Evolutionary conservation across 2,329 filamentous ascomycete genomes (phyloP).

Genomic region (Dothistroma pini): DNA sequence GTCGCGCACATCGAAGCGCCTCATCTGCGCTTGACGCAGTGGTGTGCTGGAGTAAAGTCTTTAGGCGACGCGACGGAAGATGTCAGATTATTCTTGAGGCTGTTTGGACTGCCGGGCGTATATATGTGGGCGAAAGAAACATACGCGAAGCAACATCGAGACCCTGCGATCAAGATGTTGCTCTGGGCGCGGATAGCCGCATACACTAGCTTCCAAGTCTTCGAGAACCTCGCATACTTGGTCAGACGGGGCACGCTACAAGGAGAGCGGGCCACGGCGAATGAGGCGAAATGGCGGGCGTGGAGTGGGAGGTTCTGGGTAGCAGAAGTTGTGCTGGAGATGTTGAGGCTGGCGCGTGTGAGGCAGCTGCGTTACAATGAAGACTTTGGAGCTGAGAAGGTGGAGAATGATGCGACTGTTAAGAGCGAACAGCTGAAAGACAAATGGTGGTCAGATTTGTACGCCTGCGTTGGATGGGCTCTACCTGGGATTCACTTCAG

Average conservation of each 20-base stretch:
- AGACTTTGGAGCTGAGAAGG: slow-evolving; percentile 32
- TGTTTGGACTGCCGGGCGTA: slow-evolving; percentile 74
- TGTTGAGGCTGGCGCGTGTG: slow-evolving; percentile 56
- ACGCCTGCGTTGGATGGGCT: slow-evolving; percentile 70
- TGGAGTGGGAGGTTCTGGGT: slow-evolving; percentile 81
- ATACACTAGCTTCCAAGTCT: slow-evolving; percentile 67
- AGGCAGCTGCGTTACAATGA: slow-evolving; percentile 42
- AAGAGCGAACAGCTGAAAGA: slow-evolving; percentile 32
- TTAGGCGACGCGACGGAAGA: slow-evolving; percentile 67
- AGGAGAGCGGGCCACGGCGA: slow-evolving; percentile 34
- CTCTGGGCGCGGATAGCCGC: slow-evolving; percentile 65
- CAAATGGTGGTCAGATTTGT: slow-evolving; percentile 63
- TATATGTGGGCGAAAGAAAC: slow-evolving; percentile 60
- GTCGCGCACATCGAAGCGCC: slow-evolving; percentile 38
- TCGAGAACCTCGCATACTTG: slow-evolving; percentile 83
- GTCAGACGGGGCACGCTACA: slow-evolving; percentile 65
- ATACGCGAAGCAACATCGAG: slow-evolving; percentile 38
- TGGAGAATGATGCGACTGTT: slow-evolving; percentile 40
- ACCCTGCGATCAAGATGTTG: slow-evolving; percentile 50
- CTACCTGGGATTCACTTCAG: slow-evolving; percentile 85
- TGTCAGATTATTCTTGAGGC: slow-evolving; percentile 65
- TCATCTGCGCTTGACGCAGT: slow-evolving; percentile 32
- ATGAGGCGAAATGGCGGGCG: slow-evolving; percentile 59
- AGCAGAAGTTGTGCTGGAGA: slow-evolving; percentile 71
- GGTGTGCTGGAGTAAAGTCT: slow-evolving; percentile 35